A percentile compares a stretch with the other conserved stretches of the same genome.
These are phyloP conservation scores for Ophiostoma quercus DNA, from an alignment of 2,329 filamentous ascomycete species.

Conservation along the genomic window DNA sequence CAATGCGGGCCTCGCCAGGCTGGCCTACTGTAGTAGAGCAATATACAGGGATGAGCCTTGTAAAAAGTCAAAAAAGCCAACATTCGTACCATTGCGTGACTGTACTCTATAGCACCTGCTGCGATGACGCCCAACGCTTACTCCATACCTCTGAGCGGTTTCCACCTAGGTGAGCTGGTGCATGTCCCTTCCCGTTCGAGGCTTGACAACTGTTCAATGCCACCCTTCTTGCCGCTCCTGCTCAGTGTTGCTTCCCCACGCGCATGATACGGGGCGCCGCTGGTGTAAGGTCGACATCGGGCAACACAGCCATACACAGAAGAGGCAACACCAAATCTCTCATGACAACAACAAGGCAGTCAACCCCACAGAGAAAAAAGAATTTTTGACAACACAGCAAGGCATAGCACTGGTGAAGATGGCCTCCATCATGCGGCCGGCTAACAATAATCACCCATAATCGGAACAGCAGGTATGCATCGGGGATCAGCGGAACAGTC, in stretches of 20 bases:
- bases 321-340: not conserved
- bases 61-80: not conserved
- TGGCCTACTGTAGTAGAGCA: not conserved
- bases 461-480: not conserved
- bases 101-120: not conserved
- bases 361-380: not conserved
- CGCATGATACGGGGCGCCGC: not conserved
- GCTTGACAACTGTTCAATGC: slow-evolving; percentile 14
- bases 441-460: not conserved
- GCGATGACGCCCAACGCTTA: slow-evolving; percentile 5
- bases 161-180: slow-evolving; percentile 6
- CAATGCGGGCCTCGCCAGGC: slow-evolving; percentile 1
- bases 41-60: not conserved
- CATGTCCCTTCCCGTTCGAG: not conserved
- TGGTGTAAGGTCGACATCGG: not conserved
- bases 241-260: not conserved
- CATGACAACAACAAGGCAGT: not conserved
- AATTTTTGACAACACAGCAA: not conserved
- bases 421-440: slow-evolving; percentile 6
- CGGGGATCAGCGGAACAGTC: not conserved
- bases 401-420: not conserved
- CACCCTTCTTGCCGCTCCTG: slow-evolving; percentile 11
- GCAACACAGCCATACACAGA: not conserved
- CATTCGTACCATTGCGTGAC: too few species aligned
- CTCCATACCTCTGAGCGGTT: not conserved